A percentile compares a stretch with the other conserved stretches of the same genome.
Conservation (phyloP, 139 green algal genomes). For the Chloropicon primus region DNA sequence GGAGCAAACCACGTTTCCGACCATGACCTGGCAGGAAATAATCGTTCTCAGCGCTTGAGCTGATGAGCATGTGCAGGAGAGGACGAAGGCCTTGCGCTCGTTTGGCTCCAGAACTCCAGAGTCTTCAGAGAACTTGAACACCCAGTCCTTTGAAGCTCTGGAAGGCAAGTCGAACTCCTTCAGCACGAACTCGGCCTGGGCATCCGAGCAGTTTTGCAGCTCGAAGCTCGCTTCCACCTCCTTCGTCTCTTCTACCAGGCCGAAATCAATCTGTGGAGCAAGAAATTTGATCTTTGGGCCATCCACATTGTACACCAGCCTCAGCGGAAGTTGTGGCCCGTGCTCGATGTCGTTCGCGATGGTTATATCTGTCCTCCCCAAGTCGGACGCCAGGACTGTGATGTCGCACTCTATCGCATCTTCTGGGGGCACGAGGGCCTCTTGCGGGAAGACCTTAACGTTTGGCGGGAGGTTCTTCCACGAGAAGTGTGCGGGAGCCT, state of each 20-base stretch:
- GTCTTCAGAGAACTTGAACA: not conserved
- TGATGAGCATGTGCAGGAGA: not conserved
- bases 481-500: not conserved
- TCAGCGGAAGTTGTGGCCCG: not conserved
- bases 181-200: not conserved
- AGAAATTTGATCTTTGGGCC: not conserved
- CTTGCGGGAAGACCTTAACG: not conserved
- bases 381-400: not conserved
- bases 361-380: not conserved
- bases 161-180: too few relatives aligned
- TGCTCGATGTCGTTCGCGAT: not conserved
- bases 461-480: not conserved
- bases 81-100: not conserved
- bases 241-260: not conserved
- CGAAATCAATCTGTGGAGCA: not conserved
- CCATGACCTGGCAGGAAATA: not conserved
- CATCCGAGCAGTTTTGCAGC: conserved; percentile 1
- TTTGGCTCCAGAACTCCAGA: not conserved
- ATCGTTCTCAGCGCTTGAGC: not conserved
- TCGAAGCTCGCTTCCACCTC: not conserved
- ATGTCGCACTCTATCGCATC: not conserved
- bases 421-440: not conserved
- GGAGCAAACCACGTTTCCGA: not conserved
- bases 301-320: not conserved
- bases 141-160: not conserved